A percentile compares a stretch with the other conserved stretches of the same genome.
phyloP scores from a whole-genome alignment of 306 rosid genomes.

The Mimosa pudica region DNA sequence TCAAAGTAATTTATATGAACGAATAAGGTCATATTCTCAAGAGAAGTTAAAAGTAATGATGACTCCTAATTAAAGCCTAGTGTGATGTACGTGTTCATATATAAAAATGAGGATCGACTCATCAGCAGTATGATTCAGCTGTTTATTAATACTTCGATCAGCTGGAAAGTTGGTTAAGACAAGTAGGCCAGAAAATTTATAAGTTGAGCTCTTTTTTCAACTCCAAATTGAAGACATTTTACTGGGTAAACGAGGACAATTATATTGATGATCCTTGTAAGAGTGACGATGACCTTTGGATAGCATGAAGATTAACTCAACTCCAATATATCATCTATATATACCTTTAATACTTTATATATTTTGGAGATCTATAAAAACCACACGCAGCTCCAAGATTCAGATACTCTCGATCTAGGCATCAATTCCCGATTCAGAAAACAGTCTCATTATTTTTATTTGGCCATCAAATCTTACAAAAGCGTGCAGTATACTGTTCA shows the following conservation, averaged over 20 bases:
- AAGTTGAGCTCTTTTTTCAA: background rate
- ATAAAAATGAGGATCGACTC: background rate
- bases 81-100: background rate
- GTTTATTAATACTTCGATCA: background rate
- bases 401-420: background rate
- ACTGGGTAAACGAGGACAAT: background rate
- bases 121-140: background rate
- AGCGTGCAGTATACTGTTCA: background rate
- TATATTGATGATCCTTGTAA: background rate
- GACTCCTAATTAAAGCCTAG: background rate
- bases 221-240: background rate
- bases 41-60: conserved; percentile 3
- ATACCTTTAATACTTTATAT: background rate
- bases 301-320: background rate
- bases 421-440: background rate
- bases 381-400: background rate
- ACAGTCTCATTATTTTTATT: background rate
- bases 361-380: background rate
- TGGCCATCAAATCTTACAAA: background rate
- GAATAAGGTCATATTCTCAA: background rate
- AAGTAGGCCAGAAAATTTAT: background rate
- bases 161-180: background rate
- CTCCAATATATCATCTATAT: background rate
- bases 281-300: background rate
- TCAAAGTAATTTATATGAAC: background rate